These are phyloP conservation scores for Penicillium psychrosexuale DNA, from an alignment of 2,329 filamentous ascomycete genomes.

Conservation along the genomic window DNA sequence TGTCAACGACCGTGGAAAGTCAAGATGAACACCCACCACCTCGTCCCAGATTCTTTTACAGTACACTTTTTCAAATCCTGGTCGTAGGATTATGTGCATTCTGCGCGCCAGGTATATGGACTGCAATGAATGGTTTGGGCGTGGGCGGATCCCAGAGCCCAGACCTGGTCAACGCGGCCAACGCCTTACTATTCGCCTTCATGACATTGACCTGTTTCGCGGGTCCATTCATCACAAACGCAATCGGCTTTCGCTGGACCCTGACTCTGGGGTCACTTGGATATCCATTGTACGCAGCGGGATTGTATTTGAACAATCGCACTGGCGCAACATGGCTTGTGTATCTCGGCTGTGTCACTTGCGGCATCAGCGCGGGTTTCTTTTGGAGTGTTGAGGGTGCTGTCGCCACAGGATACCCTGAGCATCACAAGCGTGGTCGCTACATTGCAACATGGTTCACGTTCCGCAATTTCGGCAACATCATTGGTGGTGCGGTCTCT, in stretches of 20 bases:
- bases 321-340: slow-evolving; percentile 42
- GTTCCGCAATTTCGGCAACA: slow-evolving; percentile 43
- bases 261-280: slow-evolving; percentile 45
- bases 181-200: slow-evolving; percentile 47
- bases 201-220: slow-evolving; percentile 47
- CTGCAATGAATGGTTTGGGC: slow-evolving; percentile 44
- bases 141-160: slow-evolving; percentile 44
- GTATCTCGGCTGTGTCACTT: slow-evolving; percentile 38
- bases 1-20: background rate
- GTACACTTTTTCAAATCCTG: slow-evolving; percentile 39
- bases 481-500: slow-evolving; percentile 52
- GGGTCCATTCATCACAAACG: slow-evolving; percentile 29
- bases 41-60: slow-evolving; percentile 8
- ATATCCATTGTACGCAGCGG: slow-evolving; percentile 43
- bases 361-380: slow-evolving; percentile 42
- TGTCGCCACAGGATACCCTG: slow-evolving; percentile 42
- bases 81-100: slow-evolving; percentile 43
- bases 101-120: slow-evolving; percentile 45
- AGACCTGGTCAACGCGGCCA: slow-evolving; percentile 46
- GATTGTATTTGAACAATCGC: slow-evolving; percentile 41
- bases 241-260: slow-evolving; percentile 32
- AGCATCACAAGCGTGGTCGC: slow-evolving; percentile 19
- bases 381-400: slow-evolving; percentile 45
- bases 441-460: slow-evolving; percentile 41
- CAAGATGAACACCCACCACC: background rate